Conservation (phyloP, 2,329 filamentous ascomycete genomes). For the Myrmaecium sp. region DNA sequence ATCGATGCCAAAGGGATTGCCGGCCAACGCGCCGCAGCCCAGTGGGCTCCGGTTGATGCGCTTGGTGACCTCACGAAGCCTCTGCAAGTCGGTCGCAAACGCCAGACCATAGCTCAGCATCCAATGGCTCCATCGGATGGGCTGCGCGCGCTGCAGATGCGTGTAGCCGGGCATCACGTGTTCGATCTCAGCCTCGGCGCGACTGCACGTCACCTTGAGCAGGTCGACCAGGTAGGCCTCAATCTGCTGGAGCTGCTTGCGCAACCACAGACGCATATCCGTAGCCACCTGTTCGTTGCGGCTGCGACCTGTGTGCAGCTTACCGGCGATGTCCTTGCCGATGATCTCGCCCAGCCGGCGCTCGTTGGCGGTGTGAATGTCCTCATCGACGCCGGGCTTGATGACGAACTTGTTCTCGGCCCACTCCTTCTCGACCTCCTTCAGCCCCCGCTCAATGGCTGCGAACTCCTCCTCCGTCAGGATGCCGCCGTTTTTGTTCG, state of each 20-base stretch:
- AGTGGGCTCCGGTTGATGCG: slow-evolving; percentile 59
- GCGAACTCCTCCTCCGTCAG: slow-evolving; percentile 56
- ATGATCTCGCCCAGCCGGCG: slow-evolving; percentile 57
- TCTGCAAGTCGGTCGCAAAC: slow-evolving; percentile 59
- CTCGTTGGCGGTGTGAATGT: slow-evolving; percentile 40
- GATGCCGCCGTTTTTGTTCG: slow-evolving; percentile 60
- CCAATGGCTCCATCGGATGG: slow-evolving; percentile 70
- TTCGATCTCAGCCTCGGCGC: slow-evolving; percentile 60
- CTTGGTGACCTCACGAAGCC: slow-evolving; percentile 53
- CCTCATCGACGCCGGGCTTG: slow-evolving; percentile 32
- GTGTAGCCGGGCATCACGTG: slow-evolving; percentile 79
- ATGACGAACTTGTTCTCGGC: slow-evolving; percentile 26
- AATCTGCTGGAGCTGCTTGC: slow-evolving; percentile 54
- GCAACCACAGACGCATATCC: slow-evolving; percentile 80
- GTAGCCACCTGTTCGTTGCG: slow-evolving; percentile 83
- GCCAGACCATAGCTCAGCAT: slow-evolving; percentile 57
- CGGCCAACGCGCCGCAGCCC: slow-evolving; percentile 60
- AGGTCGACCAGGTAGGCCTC: slow-evolving; percentile 53
- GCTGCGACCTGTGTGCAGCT: slow-evolving; percentile 75
- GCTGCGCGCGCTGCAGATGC: slow-evolving; percentile 68
- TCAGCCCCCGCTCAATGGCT: slow-evolving; percentile 56
- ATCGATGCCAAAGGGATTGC: slow-evolving; percentile 70
- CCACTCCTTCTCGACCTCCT: slow-evolving; percentile 36
- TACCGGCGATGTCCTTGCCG: slow-evolving; percentile 68
- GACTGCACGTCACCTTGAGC: slow-evolving; percentile 48